Evolutionary conservation across 371 early-diverging fungal genomes (phyloP).

Genomic region (Mortierella sp.): DNA sequence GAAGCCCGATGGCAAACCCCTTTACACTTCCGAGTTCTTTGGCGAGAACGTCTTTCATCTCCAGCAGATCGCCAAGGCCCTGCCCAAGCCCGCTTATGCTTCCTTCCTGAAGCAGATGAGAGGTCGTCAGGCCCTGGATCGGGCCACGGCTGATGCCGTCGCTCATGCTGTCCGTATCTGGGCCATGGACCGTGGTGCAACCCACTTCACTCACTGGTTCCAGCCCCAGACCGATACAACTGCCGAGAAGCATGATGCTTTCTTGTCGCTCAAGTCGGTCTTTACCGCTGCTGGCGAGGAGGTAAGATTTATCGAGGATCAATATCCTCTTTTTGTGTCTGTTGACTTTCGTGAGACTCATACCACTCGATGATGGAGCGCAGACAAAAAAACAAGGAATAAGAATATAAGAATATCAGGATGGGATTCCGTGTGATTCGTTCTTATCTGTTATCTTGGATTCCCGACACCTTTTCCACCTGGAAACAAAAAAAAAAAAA

Average conservation of each 20-base stretch:
- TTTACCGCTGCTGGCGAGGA: conserved; percentile 85
- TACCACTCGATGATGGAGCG: no score
- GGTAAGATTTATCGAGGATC: conserved; percentile 45
- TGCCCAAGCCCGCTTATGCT: conserved; percentile 95
- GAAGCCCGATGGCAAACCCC: conserved; percentile 71
- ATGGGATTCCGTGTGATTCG: not conserved
- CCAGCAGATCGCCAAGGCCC: conserved; percentile 83
- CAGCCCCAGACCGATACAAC: conserved; percentile 98
- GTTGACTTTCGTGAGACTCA: no score
- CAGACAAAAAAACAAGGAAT: no score
- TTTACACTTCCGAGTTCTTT: conserved; percentile 89
- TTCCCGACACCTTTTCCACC: no score
- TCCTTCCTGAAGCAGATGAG: conserved; percentile 89
- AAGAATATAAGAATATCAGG: no score
- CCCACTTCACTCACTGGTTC: conserved; percentile 99
- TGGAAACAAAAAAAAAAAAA: not conserved
- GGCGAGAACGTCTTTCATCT: conserved; percentile 93
- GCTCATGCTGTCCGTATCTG: conserved; percentile 97
- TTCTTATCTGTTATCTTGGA: no score
- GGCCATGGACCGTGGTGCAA: conserved; percentile 95
- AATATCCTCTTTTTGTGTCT: no score
- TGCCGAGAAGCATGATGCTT: conserved; percentile 99
- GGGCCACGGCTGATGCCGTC: conserved; percentile 95
- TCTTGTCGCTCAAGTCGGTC: conserved; percentile 85
- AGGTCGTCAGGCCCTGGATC: conserved; percentile 90